A percentile compares a stretch with the other conserved stretches of the same genome.
These are phyloP conservation scores for Solanum phureja DNA, from an alignment of 257 asterid genomes.

Conservation along the genomic window DNA sequence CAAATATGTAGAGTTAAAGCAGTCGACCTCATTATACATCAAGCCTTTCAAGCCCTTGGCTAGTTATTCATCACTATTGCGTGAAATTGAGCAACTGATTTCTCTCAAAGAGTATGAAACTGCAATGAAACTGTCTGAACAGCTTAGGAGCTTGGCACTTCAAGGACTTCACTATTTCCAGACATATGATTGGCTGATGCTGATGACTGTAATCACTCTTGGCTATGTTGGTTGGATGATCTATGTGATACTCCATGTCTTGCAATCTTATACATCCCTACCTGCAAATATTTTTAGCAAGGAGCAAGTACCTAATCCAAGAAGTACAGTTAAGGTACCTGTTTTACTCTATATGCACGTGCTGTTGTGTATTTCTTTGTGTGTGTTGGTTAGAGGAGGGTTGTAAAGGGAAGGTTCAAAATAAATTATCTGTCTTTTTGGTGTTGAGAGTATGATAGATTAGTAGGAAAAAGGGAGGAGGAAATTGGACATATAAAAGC, in stretches of 20 bases:
- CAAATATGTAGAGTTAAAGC: slow-evolving; percentile 54
- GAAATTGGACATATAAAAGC: neutral
- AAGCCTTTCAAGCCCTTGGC: slow-evolving; percentile 83
- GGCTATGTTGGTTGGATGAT: slow-evolving; percentile 98
- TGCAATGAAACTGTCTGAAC: slow-evolving; percentile 61
- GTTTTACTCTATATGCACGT: neutral
- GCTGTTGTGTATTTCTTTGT: neutral
- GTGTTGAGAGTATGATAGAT: neutral
- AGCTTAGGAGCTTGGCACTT: slow-evolving; percentile 74
- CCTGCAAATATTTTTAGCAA: slow-evolving; percentile 32
- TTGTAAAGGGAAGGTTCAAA: neutral
- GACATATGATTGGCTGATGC: slow-evolving; percentile 94
- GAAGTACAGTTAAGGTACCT: slow-evolving; percentile 49
- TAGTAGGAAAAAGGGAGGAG: neutral
- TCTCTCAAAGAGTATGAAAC: slow-evolving; percentile 47
- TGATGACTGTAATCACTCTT: slow-evolving; percentile 78
- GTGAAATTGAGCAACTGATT: slow-evolving; percentile 54
- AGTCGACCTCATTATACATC: slow-evolving; percentile 50
- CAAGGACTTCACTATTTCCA: slow-evolving; percentile 92
- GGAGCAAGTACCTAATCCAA: slow-evolving; percentile 35
- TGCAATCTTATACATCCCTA: slow-evolving; percentile 72
- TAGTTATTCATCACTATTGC: slow-evolving; percentile 36
- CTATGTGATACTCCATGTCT: slow-evolving; percentile 66
- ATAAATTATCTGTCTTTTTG: neutral
- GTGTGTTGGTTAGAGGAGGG: neutral